phyloP scores from a whole-genome alignment of 768 basidiomycete genomes.

The Pleurotus platypus region DNA sequence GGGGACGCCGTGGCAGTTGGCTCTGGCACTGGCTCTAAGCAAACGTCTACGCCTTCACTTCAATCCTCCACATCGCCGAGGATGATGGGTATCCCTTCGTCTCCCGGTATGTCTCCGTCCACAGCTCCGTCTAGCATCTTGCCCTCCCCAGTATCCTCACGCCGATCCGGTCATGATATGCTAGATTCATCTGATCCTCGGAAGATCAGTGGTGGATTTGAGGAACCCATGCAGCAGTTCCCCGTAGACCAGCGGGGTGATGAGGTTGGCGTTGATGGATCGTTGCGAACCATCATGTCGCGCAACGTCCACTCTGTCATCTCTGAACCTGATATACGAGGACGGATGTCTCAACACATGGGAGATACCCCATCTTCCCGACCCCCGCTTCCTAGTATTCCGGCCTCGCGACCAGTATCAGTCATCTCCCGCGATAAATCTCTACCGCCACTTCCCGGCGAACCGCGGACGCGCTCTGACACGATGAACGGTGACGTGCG shows the following conservation, averaged over 20 bases:
- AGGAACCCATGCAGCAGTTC: constrained; percentile 37
- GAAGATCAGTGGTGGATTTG: constrained; percentile 36
- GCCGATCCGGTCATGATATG: constrained; percentile 54
- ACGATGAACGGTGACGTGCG: constrained; percentile 39
- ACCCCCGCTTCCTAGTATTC: constrained; percentile 17
- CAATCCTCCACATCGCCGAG: constrained; percentile 58
- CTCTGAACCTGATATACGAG: constrained; percentile 64
- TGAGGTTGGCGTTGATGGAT: constrained; percentile 20
- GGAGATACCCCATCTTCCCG: constrained; percentile 25
- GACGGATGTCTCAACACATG: constrained; percentile 31
- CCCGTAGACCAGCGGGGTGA: constrained; percentile 13
- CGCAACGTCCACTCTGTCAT: constrained; percentile 49
- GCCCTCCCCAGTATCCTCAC: constrained; percentile 75
- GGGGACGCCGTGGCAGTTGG: constrained; percentile 33
- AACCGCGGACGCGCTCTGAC: constrained; percentile 36
- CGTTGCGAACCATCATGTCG: constrained; percentile 4
- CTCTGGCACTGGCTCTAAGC: constrained; percentile 53
- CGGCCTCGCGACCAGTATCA: constrained; percentile 16
- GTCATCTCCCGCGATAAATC: constrained; percentile 62
- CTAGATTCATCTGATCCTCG: constrained; percentile 42
- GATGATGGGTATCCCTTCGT: constrained; percentile 46
- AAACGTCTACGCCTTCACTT: constrained; percentile 51
- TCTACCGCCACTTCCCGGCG: constrained; percentile 70
- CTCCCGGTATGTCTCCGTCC: constrained; percentile 64
- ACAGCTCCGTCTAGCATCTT: constrained; percentile 73